Base-by-base conservation (phyloP, 495 filamentous ascomycete species). In the Sabuloglossum arenarium region DNA sequence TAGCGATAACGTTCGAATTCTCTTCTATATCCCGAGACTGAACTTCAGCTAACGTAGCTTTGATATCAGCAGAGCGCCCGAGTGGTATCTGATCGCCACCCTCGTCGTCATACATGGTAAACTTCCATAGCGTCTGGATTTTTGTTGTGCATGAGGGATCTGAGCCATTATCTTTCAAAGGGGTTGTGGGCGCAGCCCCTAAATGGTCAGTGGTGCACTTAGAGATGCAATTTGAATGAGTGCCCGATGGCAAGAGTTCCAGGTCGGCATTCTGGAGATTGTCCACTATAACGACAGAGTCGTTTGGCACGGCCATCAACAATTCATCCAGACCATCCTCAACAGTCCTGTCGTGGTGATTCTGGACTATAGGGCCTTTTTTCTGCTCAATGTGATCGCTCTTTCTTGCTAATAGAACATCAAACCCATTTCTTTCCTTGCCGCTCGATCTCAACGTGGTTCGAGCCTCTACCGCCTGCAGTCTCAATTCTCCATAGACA, bases 1-100 rank as follows among this genome's bases (percentile, higher is more conserved):
- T 75, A 50, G 71, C 57, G 2, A 58, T 62, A 39, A 62, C 54
- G 46, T 68, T 59, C n/a, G 53, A 61, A 29, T 27, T 16, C 16
- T 27, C 53, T 39, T 55, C 53, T 21, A 55, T 55, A 28, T 39
- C 53, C 31, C 21, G 28, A 24, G 9, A 10, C 21, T 8, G 23
- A 42, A 19, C 24, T 32, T 37, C 29, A 0, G 53, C 16, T 4
- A 42, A 8, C 2, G 10, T 11, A 14, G 14, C 21, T 8, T 25
- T 10, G 11, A 0, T 14, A 34, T 32, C 11, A 23, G 0, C 16
- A 24, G 16, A 5, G 11, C 19, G 14, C n/a, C 29, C 23, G 1
- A 6, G 31, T 29, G 53, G 11, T 25, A 30, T 30, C 5, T 58
- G 24, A 6, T 29, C 28, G 3, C n/a, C 25, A 2, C 25, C 29